Conservation (phyloP, 345 rosid genomes). For the Lumnitzera racemosa region DNA sequence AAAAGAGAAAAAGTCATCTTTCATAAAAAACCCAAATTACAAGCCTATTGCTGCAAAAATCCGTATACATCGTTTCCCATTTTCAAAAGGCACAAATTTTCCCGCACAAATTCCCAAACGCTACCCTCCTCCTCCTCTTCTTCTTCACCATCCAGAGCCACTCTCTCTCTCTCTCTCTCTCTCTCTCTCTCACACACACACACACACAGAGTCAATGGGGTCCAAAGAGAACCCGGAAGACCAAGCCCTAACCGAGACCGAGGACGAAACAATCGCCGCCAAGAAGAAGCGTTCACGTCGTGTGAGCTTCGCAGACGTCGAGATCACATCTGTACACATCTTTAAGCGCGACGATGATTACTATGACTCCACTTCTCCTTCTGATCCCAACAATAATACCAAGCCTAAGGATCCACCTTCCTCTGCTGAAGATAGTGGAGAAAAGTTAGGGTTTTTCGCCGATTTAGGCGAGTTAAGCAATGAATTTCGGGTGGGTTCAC, state of each 20-base stretch:
- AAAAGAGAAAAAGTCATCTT: too few relatives aligned
- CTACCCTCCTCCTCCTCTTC: too few relatives aligned
- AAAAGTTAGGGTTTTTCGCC: conserved; percentile 38
- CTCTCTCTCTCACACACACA: neutral
- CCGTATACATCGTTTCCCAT: too few relatives aligned
- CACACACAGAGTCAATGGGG: conserved; percentile 27
- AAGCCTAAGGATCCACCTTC: conserved; percentile 2
- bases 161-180: too few relatives aligned
- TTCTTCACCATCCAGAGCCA: too few relatives aligned
- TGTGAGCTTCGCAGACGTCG: conserved; percentile 94
- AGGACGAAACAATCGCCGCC: conserved; percentile 60
- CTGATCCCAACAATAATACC: conserved; percentile 16
- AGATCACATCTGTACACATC: conserved; percentile 83
- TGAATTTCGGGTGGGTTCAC: conserved; percentile 31
- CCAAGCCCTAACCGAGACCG: conserved; percentile 47
- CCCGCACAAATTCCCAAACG: too few relatives aligned
- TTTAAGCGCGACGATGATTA: conserved; percentile 87
- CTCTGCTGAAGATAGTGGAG: conserved; percentile 22
- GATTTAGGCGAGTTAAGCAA: conserved; percentile 48
- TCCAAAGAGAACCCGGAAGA: conserved; percentile 34
- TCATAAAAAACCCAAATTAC: too few relatives aligned
- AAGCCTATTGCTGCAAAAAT: too few relatives aligned
- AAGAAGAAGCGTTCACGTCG: conserved; percentile 70
- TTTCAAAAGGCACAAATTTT: too few relatives aligned
- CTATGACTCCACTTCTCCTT: conserved; percentile 54